Base-by-base conservation (phyloP, 805 yeast genomes). In the Barnettozyma pratensis region DNA sequence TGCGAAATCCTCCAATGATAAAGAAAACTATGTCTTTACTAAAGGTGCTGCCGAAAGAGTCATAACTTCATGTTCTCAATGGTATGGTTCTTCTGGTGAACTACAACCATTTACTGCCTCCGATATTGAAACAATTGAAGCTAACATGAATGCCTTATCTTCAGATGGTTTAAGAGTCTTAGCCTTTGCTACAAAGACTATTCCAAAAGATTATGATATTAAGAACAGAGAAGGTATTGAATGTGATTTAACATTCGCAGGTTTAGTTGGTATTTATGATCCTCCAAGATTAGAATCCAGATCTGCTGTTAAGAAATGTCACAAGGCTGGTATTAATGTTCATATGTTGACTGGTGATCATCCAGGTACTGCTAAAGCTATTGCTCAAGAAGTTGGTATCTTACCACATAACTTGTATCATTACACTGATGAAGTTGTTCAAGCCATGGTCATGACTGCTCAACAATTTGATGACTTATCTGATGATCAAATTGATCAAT, bases 321-420 rank as follows among this genome's bases (percentile, higher is more conserved):
- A 83, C 60, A 71, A 64, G 42, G 92, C 92, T 12, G 92, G 92
- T 52, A 81, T 85, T 56, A 79, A 81, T 54, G 91, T 85, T 41
- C 88, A 81, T 57, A 85, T 85, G 92, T 75, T 86, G 38, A 85
- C 92, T 19, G 92, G 92, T 53, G 92, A 85, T 62, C 89, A 83
- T 58, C 86, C 85, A 8, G 83, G 83, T 36, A 85, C 92, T 39
- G 92, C 92, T 14, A 71, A 72, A 49, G 88, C 91, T 5, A 85
- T 85, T 70, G 91, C 92, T 14, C 83, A 80, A 63, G 90, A 85
- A 63, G 90, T 85, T 44, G 91, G 91, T 12, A 85, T 85, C 51
- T 65, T 85, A 34, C 89, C 91, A 8, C 73, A 69, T 44, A 76
- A 85, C 63, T 63, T 81, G 59, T 73, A 73, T 54, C 77, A 78